Evolutionary conservation across 805 yeast species (phyloP), one percentile per base, ranked within the genome.

Genomic region (Wickerhamiella cacticola): DNA sequence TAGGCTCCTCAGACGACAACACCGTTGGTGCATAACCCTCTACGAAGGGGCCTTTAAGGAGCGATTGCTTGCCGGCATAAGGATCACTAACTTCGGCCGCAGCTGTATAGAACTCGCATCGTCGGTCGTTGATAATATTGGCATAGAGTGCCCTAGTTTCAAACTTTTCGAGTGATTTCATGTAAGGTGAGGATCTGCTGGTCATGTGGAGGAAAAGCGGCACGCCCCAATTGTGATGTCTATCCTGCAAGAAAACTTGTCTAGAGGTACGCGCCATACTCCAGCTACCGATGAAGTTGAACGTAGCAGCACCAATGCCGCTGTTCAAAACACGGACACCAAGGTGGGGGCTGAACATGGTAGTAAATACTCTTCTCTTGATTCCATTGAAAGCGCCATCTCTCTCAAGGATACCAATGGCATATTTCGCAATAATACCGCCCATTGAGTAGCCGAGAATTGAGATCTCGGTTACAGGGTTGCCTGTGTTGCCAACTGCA

Each of bases 381-480:
- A 83, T 68, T 3, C 60, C 56, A 18, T 72, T 69, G 61, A 79
- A 82, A 50, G 69, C 68, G 3, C 72, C 72, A 54, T 72, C 70
- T 29, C 70, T 69, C 53, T 76, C 68, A 53, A 78, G 67, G 41
- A 81, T 69, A 1, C 96, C 96, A 41, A 87, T 70, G 22, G 86
- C 79, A 61, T 84, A 87, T 45, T 96, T 68, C 0, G 87, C 71
- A 26, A 89, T 76, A 29, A 88, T 64, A 0, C 97, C 97, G 19
- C 97, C 96, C 50, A 89, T 66, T 0, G 95, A 84, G 62, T 88
- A 89, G 0, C 97, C 96, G 2, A 84, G 71, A 36, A 89, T 68
- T 52, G 94, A 82, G 44, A 89, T 73, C 55, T 78, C 74, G n/a
- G 70, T 68, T 9, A 85, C 84, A 12, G 59, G 56, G n/a, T 43